Conservation (phyloP, 805 yeast species). For the Candida insectorum region DNA sequence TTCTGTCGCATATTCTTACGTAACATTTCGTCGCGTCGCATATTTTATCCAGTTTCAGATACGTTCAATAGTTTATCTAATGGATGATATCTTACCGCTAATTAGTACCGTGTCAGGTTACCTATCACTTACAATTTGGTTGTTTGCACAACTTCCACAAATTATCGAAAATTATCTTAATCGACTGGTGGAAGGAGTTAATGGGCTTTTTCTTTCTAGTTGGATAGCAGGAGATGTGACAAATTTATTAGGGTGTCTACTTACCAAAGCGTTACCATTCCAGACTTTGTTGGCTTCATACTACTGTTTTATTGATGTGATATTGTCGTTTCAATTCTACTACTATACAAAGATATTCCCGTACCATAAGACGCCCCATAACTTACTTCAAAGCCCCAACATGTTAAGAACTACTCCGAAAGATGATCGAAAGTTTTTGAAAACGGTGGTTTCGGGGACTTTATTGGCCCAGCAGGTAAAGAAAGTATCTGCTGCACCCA, state of each 20-base stretch:
- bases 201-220: constrained; percentile 25
- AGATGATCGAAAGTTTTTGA: constrained; percentile 1
- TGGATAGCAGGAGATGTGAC: constrained; percentile 43
- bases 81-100: background rate
- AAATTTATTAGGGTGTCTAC: constrained; percentile 63
- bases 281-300: constrained; percentile 72
- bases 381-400: constrained; percentile 35
- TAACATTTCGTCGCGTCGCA: no score
- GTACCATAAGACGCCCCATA: constrained; percentile 36
- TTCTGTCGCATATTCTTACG: no score
- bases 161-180: constrained; percentile 52
- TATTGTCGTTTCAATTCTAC: constrained; percentile 67
- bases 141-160: constrained; percentile 73
- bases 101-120: constrained; percentile 9
- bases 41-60: no score
- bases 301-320: constrained; percentile 67
- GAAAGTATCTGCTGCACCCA: constrained; percentile 8
- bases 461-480: constrained; percentile 6
- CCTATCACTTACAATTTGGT: constrained; percentile 54
- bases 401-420: constrained; percentile 18
- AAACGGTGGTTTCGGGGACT: constrained; percentile 6
- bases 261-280: constrained; percentile 78
- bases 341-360: constrained; percentile 55
- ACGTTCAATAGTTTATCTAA: no score
- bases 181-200: constrained; percentile 33